Conservation (phyloP, 768 basidiomycete species). For the Boletus rubescentipes region DNA sequence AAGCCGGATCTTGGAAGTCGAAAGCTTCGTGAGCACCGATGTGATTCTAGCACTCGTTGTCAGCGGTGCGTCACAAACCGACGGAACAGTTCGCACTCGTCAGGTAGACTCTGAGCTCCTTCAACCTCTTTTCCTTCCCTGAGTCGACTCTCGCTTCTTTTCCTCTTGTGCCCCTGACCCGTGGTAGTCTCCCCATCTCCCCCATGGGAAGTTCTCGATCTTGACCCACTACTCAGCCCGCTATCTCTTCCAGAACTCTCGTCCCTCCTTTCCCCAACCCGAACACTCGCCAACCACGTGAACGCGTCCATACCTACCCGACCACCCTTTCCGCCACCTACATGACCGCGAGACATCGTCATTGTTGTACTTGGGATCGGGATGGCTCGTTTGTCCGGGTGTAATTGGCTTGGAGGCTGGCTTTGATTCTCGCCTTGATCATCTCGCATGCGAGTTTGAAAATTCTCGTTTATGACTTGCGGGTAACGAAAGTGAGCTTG, state of each 20-base stretch:
- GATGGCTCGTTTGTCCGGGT: constrained; percentile 16
- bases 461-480: constrained; percentile 7
- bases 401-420: constrained; percentile 1
- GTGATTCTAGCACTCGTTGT: constrained; percentile 53
- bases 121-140: constrained; percentile 35
- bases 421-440: constrained; percentile 12
- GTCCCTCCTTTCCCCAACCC: constrained; percentile 54
- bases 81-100: constrained; percentile 53
- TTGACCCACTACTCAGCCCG: constrained; percentile 42
- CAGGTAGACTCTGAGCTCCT: constrained; percentile 56
- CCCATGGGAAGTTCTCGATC: constrained; percentile 38
- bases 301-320: constrained; percentile 69
- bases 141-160: constrained; percentile 48
- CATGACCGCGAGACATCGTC: constrained; percentile 50
- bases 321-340: constrained; percentile 46
- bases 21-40: constrained; percentile 64
- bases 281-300: constrained; percentile 73
- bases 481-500: constrained; percentile 37
- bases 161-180: constrained; percentile 26
- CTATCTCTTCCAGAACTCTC: constrained; percentile 58
- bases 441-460: constrained; percentile 14
- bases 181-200: constrained; percentile 10
- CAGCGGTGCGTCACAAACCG: background rate
- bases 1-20: constrained; percentile 71
- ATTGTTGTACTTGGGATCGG: constrained; percentile 29